Conservation (phyloP, 352 stramenopile genomes). For the Blastocystis sp. region DNA sequence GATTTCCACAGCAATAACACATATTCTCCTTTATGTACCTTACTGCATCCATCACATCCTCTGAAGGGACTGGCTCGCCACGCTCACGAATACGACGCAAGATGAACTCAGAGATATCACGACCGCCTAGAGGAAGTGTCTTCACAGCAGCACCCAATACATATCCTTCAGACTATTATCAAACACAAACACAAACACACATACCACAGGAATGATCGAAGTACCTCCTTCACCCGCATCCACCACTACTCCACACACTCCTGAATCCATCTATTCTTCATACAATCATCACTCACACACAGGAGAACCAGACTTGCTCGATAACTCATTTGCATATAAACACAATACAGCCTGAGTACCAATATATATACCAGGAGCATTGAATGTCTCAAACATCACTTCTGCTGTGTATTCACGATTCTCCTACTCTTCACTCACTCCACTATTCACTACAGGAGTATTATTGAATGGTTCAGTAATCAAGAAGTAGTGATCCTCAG, state of each 20-base stretch:
- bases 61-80: conserved; percentile 83
- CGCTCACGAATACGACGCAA: conserved; percentile 84
- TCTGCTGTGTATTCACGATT: conserved; percentile 89
- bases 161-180: conserved; percentile 81
- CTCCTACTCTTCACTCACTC: conserved; percentile 72
- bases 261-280: conserved; percentile 74
- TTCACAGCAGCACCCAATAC: conserved; percentile 90
- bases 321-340: conserved; percentile 77
- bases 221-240: conserved; percentile 89
- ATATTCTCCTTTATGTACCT: conserved; percentile 88
- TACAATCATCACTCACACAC: not conserved
- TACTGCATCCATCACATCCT: conserved; percentile 81
- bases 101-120: conserved; percentile 91
- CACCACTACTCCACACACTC: conserved; percentile 87
- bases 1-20: conserved; percentile 88
- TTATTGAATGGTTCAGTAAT: conserved; percentile 86
- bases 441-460: conserved; percentile 73
- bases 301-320: conserved; percentile 71
- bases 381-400: conserved; percentile 95
- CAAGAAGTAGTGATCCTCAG: conserved; percentile 87
- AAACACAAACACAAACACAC: not conserved
- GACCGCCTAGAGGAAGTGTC: conserved; percentile 86
- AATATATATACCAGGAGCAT: conserved; percentile 88
- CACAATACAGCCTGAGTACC: conserved; percentile 89
- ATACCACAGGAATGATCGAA: conserved; percentile 85